Base-by-base conservation (phyloP, 1,139 yeast genomes). In the Diutina neorugosa region DNA sequence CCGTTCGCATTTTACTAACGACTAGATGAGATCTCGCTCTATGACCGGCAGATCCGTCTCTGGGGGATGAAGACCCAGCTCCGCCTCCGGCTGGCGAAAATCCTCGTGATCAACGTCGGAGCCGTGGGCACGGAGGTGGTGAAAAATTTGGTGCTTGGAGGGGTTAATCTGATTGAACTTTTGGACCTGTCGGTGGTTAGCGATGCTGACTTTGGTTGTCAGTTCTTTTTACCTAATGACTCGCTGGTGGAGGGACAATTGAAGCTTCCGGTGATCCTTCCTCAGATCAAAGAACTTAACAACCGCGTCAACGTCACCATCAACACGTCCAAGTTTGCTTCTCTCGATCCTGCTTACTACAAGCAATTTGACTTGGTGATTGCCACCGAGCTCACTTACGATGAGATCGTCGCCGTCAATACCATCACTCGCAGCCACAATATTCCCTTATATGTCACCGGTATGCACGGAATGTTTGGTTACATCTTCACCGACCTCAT, bases 41-140 rank as follows among this genome's bases (percentile, higher is more conserved):
- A 93, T 65, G 99, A 93, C 67, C 79, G 99, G 56, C 99, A 93
- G 66, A 91, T 93, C 60, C 71, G 99, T 59, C 75, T 93, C 43
- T 93, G 99, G 99, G 98, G 98, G 12, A 76, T 93, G 69, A 94
- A 87, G 31, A 96, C 98, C 16, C 99, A 93, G 66, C 76, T 81
- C 52, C 72, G 90, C 52, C 79, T 93, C 71, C 76, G 95, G 51
- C 79, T 84, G 27, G 85, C 97, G 16, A 78, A 78, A 53, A 74
- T 91, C 8, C 71, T 93, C 53, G 64, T 90, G 44, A 71, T 89
- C 40, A 83, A 84, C 57, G 61, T 86, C 37, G 84, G 89, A 9
- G 87, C 87, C 0, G 73, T 86, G 11, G 93, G 94, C 3, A 81
- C 84, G 27, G 97, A 90, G 65, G 76, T 84, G 14, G 83, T 85